A percentile compares a stretch with the other conserved stretches of the same genome.
These are phyloP conservation scores for Caryopteris hybrid DNA, from an alignment of 305 asterid species.

Conservation along the genomic window DNA sequence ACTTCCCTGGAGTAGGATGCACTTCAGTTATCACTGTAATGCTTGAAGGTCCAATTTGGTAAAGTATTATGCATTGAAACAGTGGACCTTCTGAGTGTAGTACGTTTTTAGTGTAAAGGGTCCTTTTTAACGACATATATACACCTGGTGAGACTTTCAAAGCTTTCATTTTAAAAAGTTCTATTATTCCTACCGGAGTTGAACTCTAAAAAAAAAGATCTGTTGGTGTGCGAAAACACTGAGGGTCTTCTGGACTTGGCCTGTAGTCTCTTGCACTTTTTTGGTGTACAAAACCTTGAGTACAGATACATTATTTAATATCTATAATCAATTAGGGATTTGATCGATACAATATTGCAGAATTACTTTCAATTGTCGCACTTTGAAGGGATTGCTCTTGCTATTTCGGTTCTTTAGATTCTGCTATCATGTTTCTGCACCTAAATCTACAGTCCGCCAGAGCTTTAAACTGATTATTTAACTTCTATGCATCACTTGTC, in stretches of 20 bases:
- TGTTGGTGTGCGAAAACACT: neutral
- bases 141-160: neutral
- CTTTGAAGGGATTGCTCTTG: constrained; percentile 6
- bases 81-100: neutral
- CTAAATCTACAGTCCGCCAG: neutral
- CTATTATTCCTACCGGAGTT: neutral
- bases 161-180: neutral
- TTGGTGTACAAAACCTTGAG: neutral
- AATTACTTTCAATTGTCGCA: neutral
- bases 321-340: neutral
- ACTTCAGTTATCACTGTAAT: neutral
- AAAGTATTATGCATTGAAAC: neutral
- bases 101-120: neutral
- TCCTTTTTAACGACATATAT: neutral
- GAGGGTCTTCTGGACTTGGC: neutral
- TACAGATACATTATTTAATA: neutral
- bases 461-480: neutral
- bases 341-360: neutral
- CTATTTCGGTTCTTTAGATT: neutral
- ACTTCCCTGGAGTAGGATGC: neutral
- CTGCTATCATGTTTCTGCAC: neutral
- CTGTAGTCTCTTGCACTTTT: neutral
- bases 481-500: constrained; percentile 3
- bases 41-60: constrained; percentile 5
- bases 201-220: constrained; percentile 1